Evolutionary conservation across 2,329 filamentous ascomycete species (phyloP).

Genomic region (Sarocladiaceae sp.): DNA sequence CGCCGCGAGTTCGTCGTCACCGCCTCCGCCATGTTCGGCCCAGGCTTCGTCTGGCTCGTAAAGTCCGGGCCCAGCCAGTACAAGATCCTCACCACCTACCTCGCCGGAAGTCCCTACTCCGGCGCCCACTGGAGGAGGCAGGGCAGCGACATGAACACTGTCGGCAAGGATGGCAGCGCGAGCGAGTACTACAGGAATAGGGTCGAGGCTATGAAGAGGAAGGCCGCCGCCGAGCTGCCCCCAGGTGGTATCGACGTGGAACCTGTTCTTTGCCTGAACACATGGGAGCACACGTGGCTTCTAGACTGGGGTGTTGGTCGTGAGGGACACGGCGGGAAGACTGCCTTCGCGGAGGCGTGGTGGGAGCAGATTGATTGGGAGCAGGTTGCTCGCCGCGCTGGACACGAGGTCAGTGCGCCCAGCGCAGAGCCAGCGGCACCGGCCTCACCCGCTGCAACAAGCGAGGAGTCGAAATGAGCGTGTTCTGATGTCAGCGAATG

Average conservation of each 20-base stretch:
- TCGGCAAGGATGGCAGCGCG: slow-evolving; percentile 32
- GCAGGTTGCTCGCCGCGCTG: slow-evolving; percentile 44
- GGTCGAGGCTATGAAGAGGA: slow-evolving; percentile 21
- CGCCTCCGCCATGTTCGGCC: slow-evolving; percentile 88
- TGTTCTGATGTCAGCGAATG: too few relatives aligned
- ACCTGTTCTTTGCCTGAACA: slow-evolving; percentile 85
- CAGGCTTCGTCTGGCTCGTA: slow-evolving; percentile 95
- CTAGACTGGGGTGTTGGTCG: slow-evolving; percentile 63
- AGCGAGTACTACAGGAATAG: slow-evolving; percentile 33
- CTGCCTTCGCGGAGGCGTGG: slow-evolving; percentile 69
- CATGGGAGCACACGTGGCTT: slow-evolving; percentile 93
- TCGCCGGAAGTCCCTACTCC: slow-evolving; percentile 82
- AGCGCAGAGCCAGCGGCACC: not conserved
- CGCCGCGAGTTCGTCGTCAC: slow-evolving; percentile 72
- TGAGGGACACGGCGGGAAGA: slow-evolving; percentile 64
- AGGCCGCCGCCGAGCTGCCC: slow-evolving; percentile 31
- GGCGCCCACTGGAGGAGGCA: slow-evolving; percentile 76
- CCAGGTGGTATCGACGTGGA: slow-evolving; percentile 63
- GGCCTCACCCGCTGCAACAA: not conserved
- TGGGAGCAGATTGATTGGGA: slow-evolving; percentile 87
- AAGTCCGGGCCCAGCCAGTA: slow-evolving; percentile 42
- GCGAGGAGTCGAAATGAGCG: too few relatives aligned
- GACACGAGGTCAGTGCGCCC: not conserved
- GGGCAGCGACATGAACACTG: slow-evolving; percentile 62
- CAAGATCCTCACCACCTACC: slow-evolving; percentile 80